These are phyloP conservation scores for Prunus kanzakura DNA, from an alignment of 306 rosid species.

Conservation along the genomic window DNA sequence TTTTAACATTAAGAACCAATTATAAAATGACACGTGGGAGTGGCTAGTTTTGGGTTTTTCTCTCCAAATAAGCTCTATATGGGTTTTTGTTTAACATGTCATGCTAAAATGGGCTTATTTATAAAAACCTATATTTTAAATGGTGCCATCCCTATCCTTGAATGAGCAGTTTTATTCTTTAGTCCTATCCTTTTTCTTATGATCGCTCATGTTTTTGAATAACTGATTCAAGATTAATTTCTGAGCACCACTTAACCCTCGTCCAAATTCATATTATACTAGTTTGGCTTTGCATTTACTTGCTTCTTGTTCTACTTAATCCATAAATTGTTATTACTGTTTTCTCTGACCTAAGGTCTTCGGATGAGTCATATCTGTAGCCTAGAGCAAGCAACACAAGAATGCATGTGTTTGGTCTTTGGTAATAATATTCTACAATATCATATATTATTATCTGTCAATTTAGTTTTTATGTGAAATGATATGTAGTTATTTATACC, in stretches of 20 bases:
- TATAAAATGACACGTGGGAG: too few species aligned
- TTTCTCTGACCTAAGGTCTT: not conserved
- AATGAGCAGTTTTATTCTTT: not conserved
- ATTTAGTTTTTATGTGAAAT: not conserved
- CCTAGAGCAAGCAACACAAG: not conserved
- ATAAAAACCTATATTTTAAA: not conserved
- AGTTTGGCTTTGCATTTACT: not conserved
- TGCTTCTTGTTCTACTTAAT: not conserved
- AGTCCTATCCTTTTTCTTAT: not conserved
- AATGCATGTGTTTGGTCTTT: not conserved
- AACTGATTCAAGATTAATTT: not conserved
- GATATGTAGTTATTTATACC: slow-evolving; percentile 1
- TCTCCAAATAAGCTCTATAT: too few species aligned
- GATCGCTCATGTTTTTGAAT: not conserved
- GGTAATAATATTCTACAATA: not conserved
- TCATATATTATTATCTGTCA: not conserved
- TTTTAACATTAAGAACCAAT: too few species aligned
- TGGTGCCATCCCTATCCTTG: not conserved
- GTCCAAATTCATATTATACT: not conserved
- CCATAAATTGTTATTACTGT: not conserved
- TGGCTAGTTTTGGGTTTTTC: too few species aligned
- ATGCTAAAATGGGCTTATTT: too few species aligned
- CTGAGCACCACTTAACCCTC: not conserved
- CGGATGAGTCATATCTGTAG: not conserved
- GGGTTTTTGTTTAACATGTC: too few species aligned